phyloP scores from a whole-genome alignment of 768 basidiomycete species.

The Pleurotus platypus region DNA sequence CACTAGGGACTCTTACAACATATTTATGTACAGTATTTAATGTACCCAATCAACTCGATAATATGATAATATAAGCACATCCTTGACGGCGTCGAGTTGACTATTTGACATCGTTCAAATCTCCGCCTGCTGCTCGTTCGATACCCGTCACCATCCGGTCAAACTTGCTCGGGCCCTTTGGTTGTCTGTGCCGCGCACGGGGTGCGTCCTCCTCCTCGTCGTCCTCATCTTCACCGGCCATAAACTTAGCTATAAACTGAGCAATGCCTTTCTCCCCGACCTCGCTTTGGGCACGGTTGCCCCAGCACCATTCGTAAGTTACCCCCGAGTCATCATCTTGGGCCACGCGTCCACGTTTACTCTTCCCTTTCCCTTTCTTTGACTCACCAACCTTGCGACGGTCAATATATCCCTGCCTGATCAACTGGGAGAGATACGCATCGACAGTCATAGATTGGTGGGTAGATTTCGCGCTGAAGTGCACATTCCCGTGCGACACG shows the following conservation, averaged over 20 bases:
- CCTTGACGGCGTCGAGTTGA: neutral
- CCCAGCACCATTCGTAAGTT: conserved; percentile 63
- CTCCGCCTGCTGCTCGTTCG: conserved; percentile 62
- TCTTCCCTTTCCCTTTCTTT: conserved; percentile 28
- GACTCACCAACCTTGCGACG: conserved; percentile 48
- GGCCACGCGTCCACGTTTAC: conserved; percentile 52
- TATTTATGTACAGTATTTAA: neutral
- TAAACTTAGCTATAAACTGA: conserved; percentile 77
- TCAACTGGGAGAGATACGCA: conserved; percentile 56
- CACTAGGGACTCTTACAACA: neutral
- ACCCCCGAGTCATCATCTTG: conserved; percentile 33
- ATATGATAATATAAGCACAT: neutral
- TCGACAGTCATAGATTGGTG: conserved; percentile 57
- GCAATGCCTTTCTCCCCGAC: conserved; percentile 77
- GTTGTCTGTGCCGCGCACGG: conserved; percentile 13
- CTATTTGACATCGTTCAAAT: conserved; percentile 25
- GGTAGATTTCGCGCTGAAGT: conserved; percentile 47
- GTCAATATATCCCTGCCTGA: conserved; percentile 79
- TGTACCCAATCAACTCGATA: neutral
- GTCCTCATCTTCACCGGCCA: conserved; percentile 42
- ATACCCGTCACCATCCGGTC: conserved; percentile 51
- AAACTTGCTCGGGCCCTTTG: conserved; percentile 31
- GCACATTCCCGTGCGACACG: conserved; percentile 38
- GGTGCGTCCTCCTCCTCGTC: conserved; percentile 28
- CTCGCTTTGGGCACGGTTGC: conserved; percentile 73